Evolutionary conservation across 345 rosid genomes (phyloP).

Genomic region (Sisymbrium altissimum): DNA sequence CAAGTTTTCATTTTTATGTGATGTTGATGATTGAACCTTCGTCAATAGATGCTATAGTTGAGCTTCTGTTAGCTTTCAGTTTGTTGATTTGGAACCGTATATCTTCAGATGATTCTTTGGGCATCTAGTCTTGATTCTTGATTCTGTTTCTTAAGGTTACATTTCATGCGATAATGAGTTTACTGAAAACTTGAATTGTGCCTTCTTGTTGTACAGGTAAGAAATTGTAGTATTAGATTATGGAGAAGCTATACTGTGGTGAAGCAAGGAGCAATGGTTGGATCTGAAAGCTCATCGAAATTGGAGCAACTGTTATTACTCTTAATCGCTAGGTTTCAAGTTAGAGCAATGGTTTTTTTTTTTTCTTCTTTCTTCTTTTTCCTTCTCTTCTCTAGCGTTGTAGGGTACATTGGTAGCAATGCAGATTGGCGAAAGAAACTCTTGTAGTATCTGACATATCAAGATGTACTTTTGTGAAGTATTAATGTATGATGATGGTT

Average conservation of each 20-base stretch:
- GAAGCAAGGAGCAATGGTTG: slow-evolving; percentile 25
- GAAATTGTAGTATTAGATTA: slow-evolving; percentile 27
- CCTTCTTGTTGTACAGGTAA: slow-evolving; percentile 17
- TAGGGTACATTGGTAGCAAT: slow-evolving; percentile 30
- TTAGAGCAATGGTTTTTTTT: slow-evolving; percentile 15
- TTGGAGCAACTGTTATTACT: slow-evolving; percentile 31
- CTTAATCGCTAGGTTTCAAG: slow-evolving; percentile 28
- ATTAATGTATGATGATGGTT: slow-evolving; percentile 35
- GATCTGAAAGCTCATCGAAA: slow-evolving; percentile 11
- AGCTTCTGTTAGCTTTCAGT: not conserved
- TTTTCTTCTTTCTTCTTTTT: not conserved
- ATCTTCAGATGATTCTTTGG: not conserved
- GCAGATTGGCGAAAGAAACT: slow-evolving; percentile 18
- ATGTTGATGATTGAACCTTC: not conserved
- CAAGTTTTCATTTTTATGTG: slow-evolving; percentile 15
- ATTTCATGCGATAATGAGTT: not conserved
- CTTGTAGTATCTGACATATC: slow-evolving; percentile 29
- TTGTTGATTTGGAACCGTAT: not conserved
- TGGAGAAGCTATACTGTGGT: slow-evolving; percentile 23
- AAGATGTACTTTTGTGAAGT: slow-evolving; percentile 36
- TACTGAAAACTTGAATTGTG: slow-evolving; percentile 8
- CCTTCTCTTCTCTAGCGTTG: slow-evolving; percentile 9
- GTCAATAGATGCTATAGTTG: not conserved
- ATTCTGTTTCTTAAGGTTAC: not conserved
- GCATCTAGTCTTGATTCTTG: not conserved